Evolutionary conservation across 371 early-diverging fungal genomes (phyloP).

Genomic region (Haplosporangium sp.): DNA sequence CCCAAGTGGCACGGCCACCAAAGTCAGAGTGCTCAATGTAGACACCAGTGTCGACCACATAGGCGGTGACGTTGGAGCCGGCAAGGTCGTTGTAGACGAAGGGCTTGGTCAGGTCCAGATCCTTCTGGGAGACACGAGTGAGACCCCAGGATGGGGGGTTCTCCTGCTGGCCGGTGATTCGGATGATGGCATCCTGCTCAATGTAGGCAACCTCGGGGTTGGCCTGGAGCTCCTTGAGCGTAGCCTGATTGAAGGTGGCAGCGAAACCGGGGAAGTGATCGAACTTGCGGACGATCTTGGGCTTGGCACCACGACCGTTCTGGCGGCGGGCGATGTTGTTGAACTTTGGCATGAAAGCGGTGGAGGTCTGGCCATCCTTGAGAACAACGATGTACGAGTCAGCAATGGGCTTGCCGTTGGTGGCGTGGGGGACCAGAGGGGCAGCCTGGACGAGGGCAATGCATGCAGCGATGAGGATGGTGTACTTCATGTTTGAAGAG

Average conservation of each 20-base stretch:
- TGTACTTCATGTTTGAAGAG: constrained; percentile 30
- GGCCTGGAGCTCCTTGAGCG: constrained; percentile 32
- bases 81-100: constrained; percentile 45
- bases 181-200: constrained; percentile 65
- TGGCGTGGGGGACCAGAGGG: constrained; percentile 19
- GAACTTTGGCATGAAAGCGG: constrained; percentile 21
- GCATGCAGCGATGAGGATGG: constrained; percentile 26
- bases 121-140: constrained; percentile 35
- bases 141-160: constrained; percentile 53
- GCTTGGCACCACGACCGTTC: constrained; percentile 22
- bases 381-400: constrained; percentile 46
- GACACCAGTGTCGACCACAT: constrained; percentile 75
- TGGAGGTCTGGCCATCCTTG: constrained; percentile 8
- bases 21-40: constrained; percentile 71
- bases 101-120: constrained; percentile 24
- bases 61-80: constrained; percentile 62
- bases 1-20: constrained; percentile 73
- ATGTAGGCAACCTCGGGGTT: constrained; percentile 59
- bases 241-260: constrained; percentile 14
- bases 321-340: constrained; percentile 18
- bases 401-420: constrained; percentile 24
- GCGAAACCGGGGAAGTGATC: constrained; percentile 21
- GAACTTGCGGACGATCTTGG: constrained; percentile 20
- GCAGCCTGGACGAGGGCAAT: constrained; percentile 32
- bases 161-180: constrained; percentile 27